Evolutionary conservation across 2,329 filamentous ascomycete genomes (phyloP), one percentile per base, ranked within the genome.

Genomic region (Ophiocordyceps robertsii): DNA sequence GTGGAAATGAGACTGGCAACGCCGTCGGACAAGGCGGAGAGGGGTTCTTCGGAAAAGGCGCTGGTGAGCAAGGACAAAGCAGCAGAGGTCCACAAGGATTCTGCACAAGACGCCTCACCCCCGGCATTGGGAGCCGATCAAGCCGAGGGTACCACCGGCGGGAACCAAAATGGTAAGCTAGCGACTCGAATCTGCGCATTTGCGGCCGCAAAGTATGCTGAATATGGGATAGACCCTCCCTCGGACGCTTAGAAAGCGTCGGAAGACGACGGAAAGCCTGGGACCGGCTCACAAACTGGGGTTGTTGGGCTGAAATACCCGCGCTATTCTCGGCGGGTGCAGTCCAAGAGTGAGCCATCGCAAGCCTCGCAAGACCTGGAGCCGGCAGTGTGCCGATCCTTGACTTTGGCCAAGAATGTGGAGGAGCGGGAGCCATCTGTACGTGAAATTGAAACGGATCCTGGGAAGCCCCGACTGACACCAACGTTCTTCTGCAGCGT

Each of bases 331-430:
- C 60, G 66, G n/a, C 60, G 67, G 32, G 56, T 65, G 19, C 64
- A 70, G 45, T 70, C 67, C 38, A 70, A 65, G 50, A 72, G 68
- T 46, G 68, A 72, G 50, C 66, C 67, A 29, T 54, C 51, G 2
- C 53, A 57, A 13, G 41, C 40, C 11, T 52, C 51, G 2, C 47
- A 54, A 36, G 48, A 49, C 8, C 44, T 50, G 7, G 56, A 57
- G 3, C n/a, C 43, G 7, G 19, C 19, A 10, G 9, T n/a, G 3
- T 30, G 42, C 10, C 16, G 24, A 8, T 17, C 30, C 19, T 13
- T 17, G 13, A n/a, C 27, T 11, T 19, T 41, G 13, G 29, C 21
- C 19, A 16, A 32, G 17, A 16, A 27, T 9, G 27, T 10, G 16
- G 38, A 43, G 10, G 38, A 29, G 13, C 14, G 11, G 27, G 31